A percentile compares a stretch with the other conserved stretches of the same genome.
These are phyloP conservation scores for Cichorium intybus DNA, from an alignment of 140 eudicot genomes.

Conservation along the genomic window DNA sequence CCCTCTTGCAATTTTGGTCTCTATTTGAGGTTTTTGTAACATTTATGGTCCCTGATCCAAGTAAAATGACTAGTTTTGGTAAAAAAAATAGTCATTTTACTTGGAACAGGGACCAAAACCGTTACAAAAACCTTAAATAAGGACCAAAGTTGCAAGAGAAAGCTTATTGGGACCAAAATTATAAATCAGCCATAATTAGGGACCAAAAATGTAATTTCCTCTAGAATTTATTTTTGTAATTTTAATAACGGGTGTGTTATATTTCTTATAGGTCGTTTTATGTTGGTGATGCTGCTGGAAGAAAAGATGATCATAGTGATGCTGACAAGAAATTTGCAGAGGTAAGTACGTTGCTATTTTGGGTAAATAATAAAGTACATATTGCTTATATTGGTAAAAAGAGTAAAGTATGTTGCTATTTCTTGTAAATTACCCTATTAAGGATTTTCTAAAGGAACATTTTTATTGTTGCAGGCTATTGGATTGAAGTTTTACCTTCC, in stretches of 20 bases:
- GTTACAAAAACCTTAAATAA: too few relatives aligned
- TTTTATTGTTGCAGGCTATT: conserved; percentile 57
- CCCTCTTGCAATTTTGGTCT: neutral
- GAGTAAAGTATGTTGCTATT: neutral
- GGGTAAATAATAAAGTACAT: too few relatives aligned
- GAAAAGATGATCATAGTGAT: conserved; percentile 80
- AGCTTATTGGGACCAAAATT: too few relatives aligned
- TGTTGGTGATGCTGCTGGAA: conserved; percentile 99
- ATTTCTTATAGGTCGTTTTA: conserved; percentile 63
- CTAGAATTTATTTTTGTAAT: neutral
- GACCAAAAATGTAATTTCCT: neutral
- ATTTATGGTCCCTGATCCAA: too few relatives aligned
- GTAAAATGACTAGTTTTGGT: neutral
- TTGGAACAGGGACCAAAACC: neutral
- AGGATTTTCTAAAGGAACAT: neutral
- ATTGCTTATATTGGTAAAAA: too few relatives aligned
- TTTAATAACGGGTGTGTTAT: neutral
- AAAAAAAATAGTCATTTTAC: neutral
- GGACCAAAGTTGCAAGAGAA: too few relatives aligned
- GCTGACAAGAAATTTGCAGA: conserved; percentile 89
- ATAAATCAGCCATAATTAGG: neutral
- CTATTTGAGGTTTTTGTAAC: neutral
- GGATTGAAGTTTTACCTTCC: conserved; percentile 84
- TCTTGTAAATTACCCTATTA: neutral
- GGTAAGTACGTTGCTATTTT: conserved; percentile 34